Percentiles rank a stretch among this genome's conserved stretches.
phyloP scores from a whole-genome alignment of 2,329 filamentous ascomycete species.

The Penicillium sumatraense region DNA sequence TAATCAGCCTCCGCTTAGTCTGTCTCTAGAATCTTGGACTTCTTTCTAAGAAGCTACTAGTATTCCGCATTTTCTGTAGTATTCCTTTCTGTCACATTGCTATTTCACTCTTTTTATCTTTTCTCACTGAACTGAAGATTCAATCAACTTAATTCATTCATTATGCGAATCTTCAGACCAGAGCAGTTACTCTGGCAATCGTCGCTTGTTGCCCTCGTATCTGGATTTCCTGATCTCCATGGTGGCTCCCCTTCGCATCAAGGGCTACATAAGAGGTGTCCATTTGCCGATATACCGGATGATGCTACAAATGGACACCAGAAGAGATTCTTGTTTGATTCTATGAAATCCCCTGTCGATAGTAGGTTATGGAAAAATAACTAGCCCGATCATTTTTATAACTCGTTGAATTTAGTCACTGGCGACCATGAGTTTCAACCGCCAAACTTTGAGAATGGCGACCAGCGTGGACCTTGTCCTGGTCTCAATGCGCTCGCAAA shows the following conservation, averaged over 20 bases:
- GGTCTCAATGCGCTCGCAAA: slow-evolving; percentile 51
- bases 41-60: background rate
- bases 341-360: slow-evolving; percentile 30
- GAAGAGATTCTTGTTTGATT: slow-evolving; percentile 30
- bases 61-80: background rate
- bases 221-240: slow-evolving; percentile 16
- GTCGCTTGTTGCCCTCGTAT: slow-evolving; percentile 8
- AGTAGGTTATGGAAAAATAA: slow-evolving; percentile 18
- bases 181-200: slow-evolving; percentile 16
- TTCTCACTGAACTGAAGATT: background rate
- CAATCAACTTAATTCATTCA: background rate
- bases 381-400: background rate
- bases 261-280: slow-evolving; percentile 22
- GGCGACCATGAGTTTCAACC: slow-evolving; percentile 41
- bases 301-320: slow-evolving; percentile 13
- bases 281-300: slow-evolving; percentile 20
- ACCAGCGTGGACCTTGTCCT: slow-evolving; percentile 48
- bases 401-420: slow-evolving; percentile 29
- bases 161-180: slow-evolving; percentile 14
- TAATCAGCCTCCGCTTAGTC: background rate
- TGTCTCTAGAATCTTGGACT: background rate
- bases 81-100: too few species aligned
- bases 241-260: slow-evolving; percentile 8
- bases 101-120: background rate
- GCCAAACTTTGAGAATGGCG: slow-evolving; percentile 38